Evolutionary conservation across 2,329 filamentous ascomycete species (phyloP).

Genomic region (Parastagonospora nodorum): DNA sequence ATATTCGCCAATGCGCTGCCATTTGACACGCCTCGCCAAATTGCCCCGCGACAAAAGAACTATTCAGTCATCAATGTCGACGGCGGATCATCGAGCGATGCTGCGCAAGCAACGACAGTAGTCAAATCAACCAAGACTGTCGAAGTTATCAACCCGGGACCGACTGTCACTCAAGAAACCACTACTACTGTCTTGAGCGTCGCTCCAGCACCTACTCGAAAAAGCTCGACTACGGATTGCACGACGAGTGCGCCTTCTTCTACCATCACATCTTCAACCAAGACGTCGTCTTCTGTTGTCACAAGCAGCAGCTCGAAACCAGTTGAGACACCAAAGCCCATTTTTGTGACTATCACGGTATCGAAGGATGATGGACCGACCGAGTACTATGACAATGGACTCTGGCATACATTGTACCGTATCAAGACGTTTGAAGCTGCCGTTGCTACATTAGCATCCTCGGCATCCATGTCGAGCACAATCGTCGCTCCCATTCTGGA

Average conservation of each 20-base stretch:
- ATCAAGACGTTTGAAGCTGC: constrained; percentile 39
- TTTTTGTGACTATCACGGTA: constrained; percentile 37
- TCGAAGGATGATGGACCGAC: constrained; percentile 33
- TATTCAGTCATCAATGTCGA: constrained; percentile 49
- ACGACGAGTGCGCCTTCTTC: constrained; percentile 14
- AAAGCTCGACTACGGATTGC: constrained; percentile 16
- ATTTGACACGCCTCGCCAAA: constrained; percentile 24
- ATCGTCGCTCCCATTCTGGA: constrained; percentile 10
- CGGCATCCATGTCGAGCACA: constrained; percentile 2
- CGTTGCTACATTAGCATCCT: constrained; percentile 6
- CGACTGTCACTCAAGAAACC: constrained; percentile 31
- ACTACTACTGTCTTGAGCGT: constrained; percentile 24
- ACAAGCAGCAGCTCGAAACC: constrained; percentile 13
- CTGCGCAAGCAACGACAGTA: constrained; percentile 24
- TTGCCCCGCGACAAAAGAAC: constrained; percentile 35
- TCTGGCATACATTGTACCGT: constrained; percentile 52
- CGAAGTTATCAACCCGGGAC: constrained; percentile 24
- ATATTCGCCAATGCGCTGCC: constrained; percentile 30
- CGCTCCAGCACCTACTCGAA: constrained; percentile 12
- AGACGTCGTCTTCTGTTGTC: constrained; percentile 8
- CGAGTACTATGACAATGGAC: constrained; percentile 52
- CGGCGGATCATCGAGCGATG: constrained; percentile 34
- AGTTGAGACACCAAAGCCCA: constrained; percentile 24
- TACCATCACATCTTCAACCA: constrained; percentile 10
- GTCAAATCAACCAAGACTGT: constrained; percentile 33